phyloP scores from a whole-genome alignment of 2,329 filamentous ascomycete species.

The Colletotrichum lini region DNA sequence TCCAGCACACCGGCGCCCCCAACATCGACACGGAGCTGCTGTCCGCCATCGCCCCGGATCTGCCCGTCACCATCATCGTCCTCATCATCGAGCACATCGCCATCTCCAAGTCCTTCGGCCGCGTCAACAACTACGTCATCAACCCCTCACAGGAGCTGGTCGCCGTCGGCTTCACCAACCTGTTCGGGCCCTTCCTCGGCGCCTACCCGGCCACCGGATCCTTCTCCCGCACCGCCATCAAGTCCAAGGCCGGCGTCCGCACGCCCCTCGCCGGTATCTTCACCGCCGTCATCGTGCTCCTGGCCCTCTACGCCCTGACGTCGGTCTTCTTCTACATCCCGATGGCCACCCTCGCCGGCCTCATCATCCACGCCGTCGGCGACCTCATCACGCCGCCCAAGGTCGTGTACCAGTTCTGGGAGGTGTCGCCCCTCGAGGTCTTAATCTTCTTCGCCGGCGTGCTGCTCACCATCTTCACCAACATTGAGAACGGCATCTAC shows the following conservation, averaged over 20 bases:
- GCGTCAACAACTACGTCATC: slow-evolving; percentile 84
- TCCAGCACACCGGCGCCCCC: slow-evolving; percentile 78
- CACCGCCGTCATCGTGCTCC: slow-evolving; percentile 80
- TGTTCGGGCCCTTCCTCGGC: slow-evolving; percentile 82
- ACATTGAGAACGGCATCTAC: slow-evolving; percentile 67
- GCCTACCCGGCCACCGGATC: slow-evolving; percentile 62
- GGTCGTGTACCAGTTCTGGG: slow-evolving; percentile 84
- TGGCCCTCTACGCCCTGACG: slow-evolving; percentile 84
- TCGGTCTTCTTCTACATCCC: slow-evolving; percentile 88
- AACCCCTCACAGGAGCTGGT: slow-evolving; percentile 85
- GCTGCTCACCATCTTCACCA: slow-evolving; percentile 65
- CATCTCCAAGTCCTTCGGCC: slow-evolving; percentile 86
- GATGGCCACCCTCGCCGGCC: slow-evolving; percentile 76
- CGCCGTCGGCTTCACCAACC: slow-evolving; percentile 82
- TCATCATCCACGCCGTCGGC: slow-evolving; percentile 88
- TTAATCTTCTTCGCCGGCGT: slow-evolving; percentile 83
- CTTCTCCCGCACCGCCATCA: slow-evolving; percentile 81
- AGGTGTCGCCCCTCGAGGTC: slow-evolving; percentile 80
- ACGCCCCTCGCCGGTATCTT: slow-evolving; percentile 85
- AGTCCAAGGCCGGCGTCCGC: slow-evolving; percentile 86
- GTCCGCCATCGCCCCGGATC: slow-evolving; percentile 72
- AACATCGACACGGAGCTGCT: slow-evolving; percentile 73
- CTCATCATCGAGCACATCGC: slow-evolving; percentile 87
- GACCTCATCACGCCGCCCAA: slow-evolving; percentile 82
- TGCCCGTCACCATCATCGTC: slow-evolving; percentile 83